These are phyloP conservation scores for Hypsizygus marmoreus DNA, from an alignment of 768 basidiomycete genomes.

Conservation along the genomic window DNA sequence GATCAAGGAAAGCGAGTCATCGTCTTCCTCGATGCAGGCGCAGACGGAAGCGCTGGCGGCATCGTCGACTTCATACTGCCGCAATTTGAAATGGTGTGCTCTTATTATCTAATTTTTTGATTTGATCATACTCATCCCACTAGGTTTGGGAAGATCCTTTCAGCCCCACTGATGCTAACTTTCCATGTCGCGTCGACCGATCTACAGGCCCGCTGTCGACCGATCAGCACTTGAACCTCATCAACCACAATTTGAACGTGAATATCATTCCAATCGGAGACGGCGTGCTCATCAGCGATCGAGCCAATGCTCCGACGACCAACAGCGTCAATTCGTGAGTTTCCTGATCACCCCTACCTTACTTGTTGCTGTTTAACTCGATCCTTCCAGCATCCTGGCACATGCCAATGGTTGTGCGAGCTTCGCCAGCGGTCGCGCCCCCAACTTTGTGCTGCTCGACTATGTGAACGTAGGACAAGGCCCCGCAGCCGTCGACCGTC, in stretches of 20 bases:
- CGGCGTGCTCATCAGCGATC: constrained; percentile 30
- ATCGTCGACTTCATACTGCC: constrained; percentile 39
- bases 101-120: background rate
- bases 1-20: constrained; percentile 58
- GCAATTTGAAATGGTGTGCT: constrained; percentile 38
- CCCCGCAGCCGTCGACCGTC: constrained; percentile 35
- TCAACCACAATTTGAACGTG: constrained; percentile 46
- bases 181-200: constrained; percentile 44
- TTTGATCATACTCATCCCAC: background rate
- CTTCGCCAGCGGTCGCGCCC: constrained; percentile 38
- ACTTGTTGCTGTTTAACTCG: background rate
- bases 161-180: constrained; percentile 34
- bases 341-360: background rate
- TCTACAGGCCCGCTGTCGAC: constrained; percentile 34
- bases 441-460: constrained; percentile 52
- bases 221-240: constrained; percentile 40
- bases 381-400: constrained; percentile 31
- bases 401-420: constrained; percentile 44
- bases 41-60: constrained; percentile 18
- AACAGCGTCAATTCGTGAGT: constrained; percentile 31
- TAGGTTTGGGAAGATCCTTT: constrained; percentile 47
- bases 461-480: constrained; percentile 47
- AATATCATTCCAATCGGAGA: constrained; percentile 28
- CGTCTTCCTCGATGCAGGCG: constrained; percentile 48
- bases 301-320: constrained; percentile 23